Conservation (phyloP, 768 basidiomycete genomes). For the Sistotremastrum niveocremeum region DNA sequence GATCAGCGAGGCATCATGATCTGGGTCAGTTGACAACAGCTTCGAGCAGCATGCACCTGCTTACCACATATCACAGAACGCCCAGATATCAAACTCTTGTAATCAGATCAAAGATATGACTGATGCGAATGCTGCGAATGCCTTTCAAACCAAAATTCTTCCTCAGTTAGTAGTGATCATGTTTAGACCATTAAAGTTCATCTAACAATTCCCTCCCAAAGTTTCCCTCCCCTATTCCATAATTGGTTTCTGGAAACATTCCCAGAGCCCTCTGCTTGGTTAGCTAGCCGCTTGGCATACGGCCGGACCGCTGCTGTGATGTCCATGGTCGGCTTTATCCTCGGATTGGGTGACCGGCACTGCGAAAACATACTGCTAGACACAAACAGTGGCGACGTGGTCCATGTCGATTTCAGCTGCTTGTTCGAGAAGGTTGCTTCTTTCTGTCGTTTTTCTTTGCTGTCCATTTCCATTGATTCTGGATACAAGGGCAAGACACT, state of each 20-base stretch:
- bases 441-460: neutral
- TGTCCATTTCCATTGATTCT: neutral
- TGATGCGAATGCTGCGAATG: constrained; percentile 36
- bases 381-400: constrained; percentile 71
- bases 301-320: constrained; percentile 89
- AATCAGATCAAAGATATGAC: constrained; percentile 34
- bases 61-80: constrained; percentile 17
- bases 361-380: constrained; percentile 95
- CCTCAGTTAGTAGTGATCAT: constrained; percentile 29
- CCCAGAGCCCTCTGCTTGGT: constrained; percentile 93
- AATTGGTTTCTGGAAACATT: constrained; percentile 98
- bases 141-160: constrained; percentile 44
- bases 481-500: constrained; percentile 56
- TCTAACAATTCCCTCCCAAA: constrained; percentile 14
- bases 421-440: constrained; percentile 78
- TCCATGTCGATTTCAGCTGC: constrained; percentile 98
- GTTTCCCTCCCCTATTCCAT: constrained; percentile 79
- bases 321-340: constrained; percentile 96
- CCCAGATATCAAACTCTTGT: constrained; percentile 31
- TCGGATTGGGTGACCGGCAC: constrained; percentile 99
- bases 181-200: neutral
- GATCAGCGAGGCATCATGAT: constrained; percentile 29
- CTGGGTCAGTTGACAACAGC: constrained; percentile 29
- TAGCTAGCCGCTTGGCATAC: constrained; percentile 76
- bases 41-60: neutral